Evolutionary conservation across 2,329 filamentous ascomycete genomes (phyloP), one percentile per base, ranked within the genome.

Genomic region (Xylogone sp.): DNA sequence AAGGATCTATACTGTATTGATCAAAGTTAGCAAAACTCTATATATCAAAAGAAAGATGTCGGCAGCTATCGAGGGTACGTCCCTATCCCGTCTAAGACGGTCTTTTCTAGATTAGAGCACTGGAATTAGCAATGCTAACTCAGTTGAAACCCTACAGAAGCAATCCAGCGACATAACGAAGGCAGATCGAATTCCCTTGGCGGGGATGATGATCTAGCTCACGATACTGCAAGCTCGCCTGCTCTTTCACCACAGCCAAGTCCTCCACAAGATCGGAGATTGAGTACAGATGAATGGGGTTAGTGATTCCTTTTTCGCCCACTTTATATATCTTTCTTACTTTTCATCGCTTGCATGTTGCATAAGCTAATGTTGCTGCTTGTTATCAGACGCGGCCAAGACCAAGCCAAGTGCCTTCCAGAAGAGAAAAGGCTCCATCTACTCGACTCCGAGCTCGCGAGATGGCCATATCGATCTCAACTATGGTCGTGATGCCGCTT

Each of bases 341-440:
- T 13, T 31, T 31, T 31, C 27, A 31, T 31, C 27, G n/a, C n/a
- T n/a, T n/a, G n/a, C n/a, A n/a, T n/a, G n/a, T n/a, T n/a, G n/a
- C n/a, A n/a, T n/a, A n/a, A n/a, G n/a, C n/a, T n/a, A n/a, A n/a
- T n/a, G n/a, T n/a, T n/a, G n/a, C n/a, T n/a, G n/a, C n/a, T n/a
- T n/a, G n/a, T n/a, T 16, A 39, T 16, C 22, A 82, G 83, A 87
- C 67, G 84, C 84, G 3, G 76, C 79, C 59, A 87, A 87, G 68
- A 83, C 85, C 0, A 81, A 81, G 1, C 84, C 84, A 9, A 83
- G 78, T 56, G 81, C 81, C 45, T 87, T 88, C 71, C 84, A 87
- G 68, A 85, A 85, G 70, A 79, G 81, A 62, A 82, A 84, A 68
- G 84, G 84, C 50, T 86, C 81, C 63, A 84, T 87, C 68, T 86